Evolutionary conservation across 495 filamentous ascomycete species (phyloP), one percentile per base, ranked within the genome.

Genomic region (Pseudotulostoma volvatum): DNA sequence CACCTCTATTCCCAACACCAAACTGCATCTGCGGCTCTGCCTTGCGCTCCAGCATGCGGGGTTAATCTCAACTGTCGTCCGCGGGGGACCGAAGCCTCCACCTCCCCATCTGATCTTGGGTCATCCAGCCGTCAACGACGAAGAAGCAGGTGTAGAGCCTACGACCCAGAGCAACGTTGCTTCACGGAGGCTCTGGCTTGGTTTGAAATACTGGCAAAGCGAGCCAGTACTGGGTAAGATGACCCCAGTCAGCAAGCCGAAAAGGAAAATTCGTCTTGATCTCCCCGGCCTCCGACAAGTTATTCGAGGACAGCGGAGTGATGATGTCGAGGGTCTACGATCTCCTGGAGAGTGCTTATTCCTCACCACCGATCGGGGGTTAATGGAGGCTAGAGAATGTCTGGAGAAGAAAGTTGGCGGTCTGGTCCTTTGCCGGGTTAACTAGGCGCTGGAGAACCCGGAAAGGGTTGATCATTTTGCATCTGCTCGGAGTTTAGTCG

Each of bases 181-280:
- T 1, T 70, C 71, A 28, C 63, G 86, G 49, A 67, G 90, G 34
- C 59, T 97, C 5, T 97, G 90, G 90, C 49, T 97, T 7, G 87
- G 85, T 7, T 58, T 96, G 49, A 96, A 96, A 64, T 97, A 97
- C 66, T 85, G 71, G 72, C 76, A 85, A 49, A 83, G 83, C 51
- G 63, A 81, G 53, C 83, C 92, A 2, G 90, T 97, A 36, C 51
- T 97, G 40, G 68, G 67, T 21, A 65, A 74, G 49, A 70, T 93
- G 57, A 46, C 47, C 19, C 58, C 85, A 60, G 63, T 93, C 33
- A 78, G 71, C 49, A 90, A 79, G 53, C 84, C 87, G 7, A 93
- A 69, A 51, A 70, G 79, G 48, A 57, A 73, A 47, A 64, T 93
- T 37, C 76, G 65, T 49, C 69, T 87, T 47, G 63, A 73, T 33